These are phyloP conservation scores for Xylaria sp. DNA, from an alignment of 2,329 filamentous ascomycete species.

Conservation along the genomic window DNA sequence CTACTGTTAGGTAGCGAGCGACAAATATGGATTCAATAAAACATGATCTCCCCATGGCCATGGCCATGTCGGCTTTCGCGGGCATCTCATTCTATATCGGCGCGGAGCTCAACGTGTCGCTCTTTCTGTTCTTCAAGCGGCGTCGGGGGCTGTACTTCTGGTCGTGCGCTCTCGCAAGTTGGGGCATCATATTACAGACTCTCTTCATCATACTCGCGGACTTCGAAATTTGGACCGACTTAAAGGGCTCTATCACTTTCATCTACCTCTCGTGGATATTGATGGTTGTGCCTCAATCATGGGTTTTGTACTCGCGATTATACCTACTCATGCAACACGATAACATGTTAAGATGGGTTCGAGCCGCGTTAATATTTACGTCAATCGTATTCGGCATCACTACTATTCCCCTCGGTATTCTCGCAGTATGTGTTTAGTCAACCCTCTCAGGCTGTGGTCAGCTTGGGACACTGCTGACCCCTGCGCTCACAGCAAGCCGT, in stretches of 20 bases:
- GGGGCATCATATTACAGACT: constrained; percentile 48
- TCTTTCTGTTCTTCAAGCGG: constrained; percentile 50
- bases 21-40: constrained; percentile 33
- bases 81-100: constrained; percentile 52
- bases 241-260: constrained; percentile 43
- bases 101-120: constrained; percentile 48
- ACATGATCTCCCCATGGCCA: constrained; percentile 42
- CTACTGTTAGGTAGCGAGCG: constrained; percentile 18
- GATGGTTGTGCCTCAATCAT: constrained; percentile 50
- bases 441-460: neutral
- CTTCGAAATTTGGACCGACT: constrained; percentile 46
- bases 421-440: constrained; percentile 42
- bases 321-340: constrained; percentile 47
- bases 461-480: constrained; percentile 21
- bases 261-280: constrained; percentile 50
- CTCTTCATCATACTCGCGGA: constrained; percentile 50
- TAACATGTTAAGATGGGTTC: constrained; percentile 42
- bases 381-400: constrained; percentile 47
- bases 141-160: constrained; percentile 51
- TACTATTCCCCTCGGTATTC: constrained; percentile 47
- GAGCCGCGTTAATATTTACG: constrained; percentile 43
- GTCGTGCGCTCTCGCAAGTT: constrained; percentile 46
- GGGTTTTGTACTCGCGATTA: constrained; percentile 50
- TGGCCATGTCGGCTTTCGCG: constrained; percentile 53
- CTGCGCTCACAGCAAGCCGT: constrained; percentile 42